Percentiles rank a stretch among this genome's conserved stretches.
phyloP scores from a whole-genome alignment of 768 basidiomycete genomes.

The Auriscalpium orientale region DNA sequence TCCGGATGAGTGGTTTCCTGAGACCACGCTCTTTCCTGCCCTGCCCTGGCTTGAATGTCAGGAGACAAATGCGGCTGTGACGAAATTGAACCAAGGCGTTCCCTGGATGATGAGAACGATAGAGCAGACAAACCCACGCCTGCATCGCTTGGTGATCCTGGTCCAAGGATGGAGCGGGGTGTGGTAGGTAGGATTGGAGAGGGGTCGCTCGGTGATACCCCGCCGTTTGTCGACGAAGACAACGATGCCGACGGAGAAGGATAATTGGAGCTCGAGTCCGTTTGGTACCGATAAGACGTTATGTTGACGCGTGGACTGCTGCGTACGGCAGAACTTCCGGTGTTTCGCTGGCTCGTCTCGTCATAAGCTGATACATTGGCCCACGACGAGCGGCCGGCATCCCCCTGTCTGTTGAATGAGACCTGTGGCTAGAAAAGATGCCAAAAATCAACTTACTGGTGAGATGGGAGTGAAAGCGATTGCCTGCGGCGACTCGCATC shows the following conservation, averaged over 20 bases:
- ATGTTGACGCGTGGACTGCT: conserved; percentile 1
- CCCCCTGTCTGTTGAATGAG: neutral
- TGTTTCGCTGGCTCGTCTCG: neutral
- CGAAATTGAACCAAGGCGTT: too few species aligned
- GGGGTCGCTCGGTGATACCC: conserved; percentile 14
- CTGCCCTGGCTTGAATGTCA: too few species aligned
- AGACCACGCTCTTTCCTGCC: too few species aligned
- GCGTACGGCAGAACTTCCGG: neutral
- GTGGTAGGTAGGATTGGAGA: conserved; percentile 11
- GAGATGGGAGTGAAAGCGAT: too few species aligned
- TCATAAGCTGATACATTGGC: neutral
- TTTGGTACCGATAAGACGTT: conserved; percentile 4
- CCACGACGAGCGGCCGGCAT: neutral
- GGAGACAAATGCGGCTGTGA: too few species aligned
- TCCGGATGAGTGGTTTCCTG: too few species aligned
- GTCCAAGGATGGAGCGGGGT: conserved; percentile 1
- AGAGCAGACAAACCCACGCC: neutral
- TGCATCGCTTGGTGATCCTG: conserved; percentile 3
- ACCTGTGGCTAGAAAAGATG: neutral
- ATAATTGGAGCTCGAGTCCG: conserved; percentile 9
- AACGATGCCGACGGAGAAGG: conserved; percentile 15
- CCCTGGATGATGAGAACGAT: neutral
- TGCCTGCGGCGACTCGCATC: too few species aligned
- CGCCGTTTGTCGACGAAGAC: conserved; percentile 9
- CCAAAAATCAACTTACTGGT: too few species aligned